Evolutionary conservation across 2,329 filamentous ascomycete genomes (phyloP), one percentile per base, ranked within the genome.

Genomic region (Phialophora chinensis): DNA sequence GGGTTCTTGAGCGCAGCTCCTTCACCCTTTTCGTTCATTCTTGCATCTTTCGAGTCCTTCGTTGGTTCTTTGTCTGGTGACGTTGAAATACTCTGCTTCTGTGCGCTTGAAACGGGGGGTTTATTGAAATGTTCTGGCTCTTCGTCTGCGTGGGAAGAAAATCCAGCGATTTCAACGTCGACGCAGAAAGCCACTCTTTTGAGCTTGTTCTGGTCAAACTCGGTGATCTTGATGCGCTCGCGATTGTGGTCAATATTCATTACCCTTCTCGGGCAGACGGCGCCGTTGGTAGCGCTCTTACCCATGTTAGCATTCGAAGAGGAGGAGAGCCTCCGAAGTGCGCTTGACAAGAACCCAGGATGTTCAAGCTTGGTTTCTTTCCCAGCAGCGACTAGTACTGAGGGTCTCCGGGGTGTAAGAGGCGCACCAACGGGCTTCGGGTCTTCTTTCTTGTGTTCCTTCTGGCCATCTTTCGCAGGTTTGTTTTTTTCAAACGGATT

Each of bases 131-230:
- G 78, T n/a, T 83, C 79, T 17, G 81, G 79, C 10, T 84, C 77
- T 17, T 83, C 83, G 2, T 95, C 91, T 14, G 82, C 79, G 72
- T 96, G 95, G 72, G 87, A 89, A 27, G 93, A 92, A 75, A 92
- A 88, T 0, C 93, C 92, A 2, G 94, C 94, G 74, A 99, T 96
- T 77, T 99, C 95, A 4, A 99, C 93, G 75, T 99, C 95, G 2
- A 99, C 95, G 73, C 92, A 97, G 75, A 99, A 99, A 0, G 94
- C 91, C 0, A 99, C 95, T 61, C 93, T 88, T 62, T 92, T 87
- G 66, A 99, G 79, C 76, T 95, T 97, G 57, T 87, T 87, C 73
- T 90, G 87, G 71, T 93, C 89, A 55, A 99, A 82, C 71, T 96
- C 93, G 4, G 87, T 82, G 33, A 98, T 87, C 27, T 87, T 85